A percentile compares a stretch with the other conserved stretches of the same genome.
These are phyloP conservation scores for Ciborinia camelliae DNA, from an alignment of 2,329 filamentous ascomycete genomes.

Conservation along the genomic window DNA sequence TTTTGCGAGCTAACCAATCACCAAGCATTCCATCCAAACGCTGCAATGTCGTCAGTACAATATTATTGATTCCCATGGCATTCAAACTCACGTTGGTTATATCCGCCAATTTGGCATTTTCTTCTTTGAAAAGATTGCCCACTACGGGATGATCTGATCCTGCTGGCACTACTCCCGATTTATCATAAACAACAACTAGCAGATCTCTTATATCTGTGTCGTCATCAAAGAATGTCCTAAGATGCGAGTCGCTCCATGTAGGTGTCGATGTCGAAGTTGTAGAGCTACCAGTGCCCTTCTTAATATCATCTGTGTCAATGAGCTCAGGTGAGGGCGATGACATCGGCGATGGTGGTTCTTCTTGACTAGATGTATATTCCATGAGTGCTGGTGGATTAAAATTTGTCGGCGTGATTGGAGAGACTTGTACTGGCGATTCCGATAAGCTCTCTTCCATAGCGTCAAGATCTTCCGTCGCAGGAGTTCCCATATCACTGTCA, in stretches of 20 bases:
- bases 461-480: slow-evolving; percentile 37
- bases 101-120: slow-evolving; percentile 79
- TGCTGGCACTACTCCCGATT: slow-evolving; percentile 74
- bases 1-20: slow-evolving; percentile 72
- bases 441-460: slow-evolving; percentile 49
- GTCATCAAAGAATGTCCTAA: slow-evolving; percentile 88
- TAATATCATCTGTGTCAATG: slow-evolving; percentile 46
- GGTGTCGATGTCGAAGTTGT: slow-evolving; percentile 53
- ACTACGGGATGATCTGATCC: slow-evolving; percentile 83
- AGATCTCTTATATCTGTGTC: slow-evolving; percentile 85
- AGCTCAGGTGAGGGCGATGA: slow-evolving; percentile 64
- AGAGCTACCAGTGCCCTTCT: slow-evolving; percentile 46
- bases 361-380: slow-evolving; percentile 68
- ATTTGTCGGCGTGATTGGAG: slow-evolving; percentile 49
- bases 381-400: slow-evolving; percentile 63
- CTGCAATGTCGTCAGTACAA: slow-evolving; percentile 39
- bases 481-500: slow-evolving; percentile 35
- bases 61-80: background rate
- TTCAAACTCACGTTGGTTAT: slow-evolving; percentile 66
- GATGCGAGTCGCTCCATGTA: slow-evolving; percentile 81
- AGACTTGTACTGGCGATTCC: slow-evolving; percentile 67
- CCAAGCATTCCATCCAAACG: slow-evolving; percentile 85
- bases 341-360: slow-evolving; percentile 58
- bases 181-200: slow-evolving; percentile 88
- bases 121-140: slow-evolving; percentile 75